A percentile compares a stretch with the other conserved stretches of the same genome.
Evolutionary conservation across 129 eudicot species (phyloP).

Genomic region (Ambrosia trifida): DNA sequence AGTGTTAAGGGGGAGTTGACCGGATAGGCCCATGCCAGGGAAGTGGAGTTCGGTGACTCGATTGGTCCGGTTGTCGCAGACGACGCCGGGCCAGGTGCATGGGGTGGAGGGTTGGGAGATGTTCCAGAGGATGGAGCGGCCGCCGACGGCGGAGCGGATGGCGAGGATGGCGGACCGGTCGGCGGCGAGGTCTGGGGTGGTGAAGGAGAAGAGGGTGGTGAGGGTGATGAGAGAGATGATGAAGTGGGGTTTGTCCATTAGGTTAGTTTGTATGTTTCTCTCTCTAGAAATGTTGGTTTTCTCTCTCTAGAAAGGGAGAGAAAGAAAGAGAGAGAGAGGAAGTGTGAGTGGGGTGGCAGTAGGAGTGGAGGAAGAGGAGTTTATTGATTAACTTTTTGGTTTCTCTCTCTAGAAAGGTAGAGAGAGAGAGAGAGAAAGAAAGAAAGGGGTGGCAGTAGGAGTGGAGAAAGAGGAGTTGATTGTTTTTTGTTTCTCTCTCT

Average conservation of each 20-base stretch:
- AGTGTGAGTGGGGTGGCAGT: slow-evolving; percentile 19
- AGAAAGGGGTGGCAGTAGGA: no score
- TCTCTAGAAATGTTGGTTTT: no score
- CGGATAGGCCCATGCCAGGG: slow-evolving; percentile 80
- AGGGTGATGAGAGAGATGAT: slow-evolving; percentile 36
- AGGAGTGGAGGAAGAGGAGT: slow-evolving; percentile 18
- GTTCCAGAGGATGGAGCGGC: slow-evolving; percentile 78
- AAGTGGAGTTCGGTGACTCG: slow-evolving; percentile 68
- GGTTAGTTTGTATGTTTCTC: no score
- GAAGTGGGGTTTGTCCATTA: slow-evolving; percentile 18
- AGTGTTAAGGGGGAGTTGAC: slow-evolving; percentile 54
- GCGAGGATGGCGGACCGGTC: slow-evolving; percentile 67
- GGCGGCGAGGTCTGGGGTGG: slow-evolving; percentile 48
- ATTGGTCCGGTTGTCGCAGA: slow-evolving; percentile 50
- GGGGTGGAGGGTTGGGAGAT: slow-evolving; percentile 53
- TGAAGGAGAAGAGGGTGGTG: slow-evolving; percentile 20
- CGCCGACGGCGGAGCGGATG: slow-evolving; percentile 72
- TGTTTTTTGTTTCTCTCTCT: no score
- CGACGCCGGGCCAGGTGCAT: slow-evolving; percentile 71
- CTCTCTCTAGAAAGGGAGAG: no score
- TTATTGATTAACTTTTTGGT: neutral
- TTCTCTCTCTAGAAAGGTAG: no score
- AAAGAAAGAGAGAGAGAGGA: slow-evolving; percentile 8
- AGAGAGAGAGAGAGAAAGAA: no score
- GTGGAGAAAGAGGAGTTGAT: no score